Evolutionary conservation across 2,329 filamentous ascomycete species (phyloP), one percentile per base, ranked within the genome.

Genomic region (Beauveria rudraprayagi): DNA sequence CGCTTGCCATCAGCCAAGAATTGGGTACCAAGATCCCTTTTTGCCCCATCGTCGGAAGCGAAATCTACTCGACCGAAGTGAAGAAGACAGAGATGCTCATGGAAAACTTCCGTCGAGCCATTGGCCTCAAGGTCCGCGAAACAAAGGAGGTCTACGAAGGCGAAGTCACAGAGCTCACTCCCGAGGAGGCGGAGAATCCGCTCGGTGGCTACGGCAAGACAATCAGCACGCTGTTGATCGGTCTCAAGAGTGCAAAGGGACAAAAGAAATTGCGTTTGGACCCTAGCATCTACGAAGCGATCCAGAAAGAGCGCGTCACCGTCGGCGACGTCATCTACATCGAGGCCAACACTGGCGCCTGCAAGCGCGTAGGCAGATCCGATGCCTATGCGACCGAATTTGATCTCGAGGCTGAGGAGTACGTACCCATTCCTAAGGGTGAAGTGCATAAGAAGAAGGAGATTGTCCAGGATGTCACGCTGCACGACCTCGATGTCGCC

Each of bases 361-460:
- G 95, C 79, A 99, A 99, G 81, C 86, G 94, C 69, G 94, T 99
- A 11, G 94, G 94, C 56, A 85, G 94, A 70, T 96, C 91, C 51
- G 94, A 99, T 73, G 94, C 94, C 30, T 97, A 97, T 74, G 93
- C 92, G 30, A 99, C 94, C 56, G 94, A 99, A 74, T 99, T 99
- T 73, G 94, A 99, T 73, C 85, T 99, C 55, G 94, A 99, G 78
- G 94, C 94, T 2, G 94, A 99, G 77, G 94, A 99, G 77, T 99
- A 99, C 74, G 94, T 99, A 66, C 94, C 94, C 6, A 95, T 99
- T 65, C 94, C 94, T 62, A 99, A 99, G 80, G 94, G 94, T 62
- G 94, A 99, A 71, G 94, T 99, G 59, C 94, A 97, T 81, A 99
- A 99, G 85, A 97, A 97, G 86, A 99, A 99, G 81, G 94, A 99